Percentiles rank a stretch among this genome's conserved stretches.
These are phyloP conservation scores for Globisporangium perplexum DNA, from an alignment of 352 stramenopile species.

Conservation along the genomic window DNA sequence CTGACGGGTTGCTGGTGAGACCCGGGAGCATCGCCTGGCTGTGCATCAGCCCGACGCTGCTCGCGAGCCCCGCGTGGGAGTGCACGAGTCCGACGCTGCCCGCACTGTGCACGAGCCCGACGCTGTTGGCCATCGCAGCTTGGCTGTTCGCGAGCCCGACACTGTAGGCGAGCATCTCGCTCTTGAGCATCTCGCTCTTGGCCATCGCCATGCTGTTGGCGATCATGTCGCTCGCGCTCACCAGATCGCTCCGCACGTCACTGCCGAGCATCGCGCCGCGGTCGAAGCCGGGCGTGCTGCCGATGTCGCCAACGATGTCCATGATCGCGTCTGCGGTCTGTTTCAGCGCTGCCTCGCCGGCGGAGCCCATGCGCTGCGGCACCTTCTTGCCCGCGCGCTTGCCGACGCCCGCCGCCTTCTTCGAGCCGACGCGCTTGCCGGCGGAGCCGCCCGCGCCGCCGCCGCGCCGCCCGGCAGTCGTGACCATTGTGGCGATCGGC, in stretches of 20 bases:
- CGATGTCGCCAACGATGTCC: background rate
- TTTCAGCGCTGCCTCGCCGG: background rate
- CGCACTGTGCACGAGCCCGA: background rate
- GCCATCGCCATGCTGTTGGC: constrained; percentile 1
- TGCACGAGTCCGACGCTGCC: background rate
- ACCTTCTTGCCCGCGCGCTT: constrained; percentile 8
- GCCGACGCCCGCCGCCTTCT: constrained; percentile 1
- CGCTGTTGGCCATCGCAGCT: background rate
- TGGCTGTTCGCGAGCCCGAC: background rate
- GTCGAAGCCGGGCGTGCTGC: background rate
- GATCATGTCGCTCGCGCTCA: background rate
- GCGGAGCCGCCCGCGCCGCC: background rate
- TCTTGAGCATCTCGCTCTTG: constrained; percentile 1
- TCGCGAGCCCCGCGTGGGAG: background rate
- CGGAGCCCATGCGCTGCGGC: background rate
- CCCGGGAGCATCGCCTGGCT: background rate
- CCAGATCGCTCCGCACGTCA: background rate
- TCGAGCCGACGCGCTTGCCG: background rate
- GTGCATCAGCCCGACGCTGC: background rate
- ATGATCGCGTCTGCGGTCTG: constrained; percentile 1
- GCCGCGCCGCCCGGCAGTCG: background rate
- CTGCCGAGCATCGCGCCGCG: background rate
- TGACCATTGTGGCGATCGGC: constrained; percentile 1
- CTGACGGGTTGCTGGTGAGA: background rate
- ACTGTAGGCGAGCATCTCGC: background rate